Evolutionary conservation across 208 protist genomes (phyloP).

Genomic region (Naegleria lovaniensis): DNA sequence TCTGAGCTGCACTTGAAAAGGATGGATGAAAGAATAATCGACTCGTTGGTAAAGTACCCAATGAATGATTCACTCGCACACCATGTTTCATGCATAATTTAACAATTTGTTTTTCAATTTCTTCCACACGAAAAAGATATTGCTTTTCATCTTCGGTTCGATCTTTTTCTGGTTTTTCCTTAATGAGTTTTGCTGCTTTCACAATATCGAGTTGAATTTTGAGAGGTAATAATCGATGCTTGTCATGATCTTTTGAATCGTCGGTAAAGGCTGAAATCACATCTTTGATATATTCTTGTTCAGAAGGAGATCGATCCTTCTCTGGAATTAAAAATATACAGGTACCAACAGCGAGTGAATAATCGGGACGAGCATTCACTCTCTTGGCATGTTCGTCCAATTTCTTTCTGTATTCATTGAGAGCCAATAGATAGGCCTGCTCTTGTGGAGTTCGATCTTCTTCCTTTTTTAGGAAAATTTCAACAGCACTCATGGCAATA

Average conservation of each 20-base stretch:
- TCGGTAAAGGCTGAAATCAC: not conserved
- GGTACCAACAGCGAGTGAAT: not conserved
- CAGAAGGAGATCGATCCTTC: not conserved
- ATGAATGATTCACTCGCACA: not conserved
- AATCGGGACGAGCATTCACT: not conserved
- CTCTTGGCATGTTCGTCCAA: not conserved
- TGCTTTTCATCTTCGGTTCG: not conserved
- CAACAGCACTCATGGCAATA: conserved; percentile 16
- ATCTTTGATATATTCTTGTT: not conserved
- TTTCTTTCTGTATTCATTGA: not conserved
- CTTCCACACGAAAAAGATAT: not conserved
- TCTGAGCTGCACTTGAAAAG: too few species aligned
- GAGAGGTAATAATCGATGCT: not conserved
- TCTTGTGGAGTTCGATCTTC: not conserved
- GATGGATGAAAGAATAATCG: not conserved
- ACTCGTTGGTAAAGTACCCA: not conserved
- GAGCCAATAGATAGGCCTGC: not conserved
- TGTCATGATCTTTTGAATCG: not conserved
- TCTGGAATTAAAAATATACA: conserved; percentile 11
- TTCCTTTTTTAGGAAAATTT: conserved; percentile 2
- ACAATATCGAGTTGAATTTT: not conserved
- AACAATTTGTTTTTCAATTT: not conserved
- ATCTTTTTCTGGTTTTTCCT: not conserved
- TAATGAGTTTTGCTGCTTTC: not conserved
- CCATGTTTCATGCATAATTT: not conserved